Base-by-base conservation (phyloP, 352 stramenopile species). In the Globisporangium canariense region DNA sequence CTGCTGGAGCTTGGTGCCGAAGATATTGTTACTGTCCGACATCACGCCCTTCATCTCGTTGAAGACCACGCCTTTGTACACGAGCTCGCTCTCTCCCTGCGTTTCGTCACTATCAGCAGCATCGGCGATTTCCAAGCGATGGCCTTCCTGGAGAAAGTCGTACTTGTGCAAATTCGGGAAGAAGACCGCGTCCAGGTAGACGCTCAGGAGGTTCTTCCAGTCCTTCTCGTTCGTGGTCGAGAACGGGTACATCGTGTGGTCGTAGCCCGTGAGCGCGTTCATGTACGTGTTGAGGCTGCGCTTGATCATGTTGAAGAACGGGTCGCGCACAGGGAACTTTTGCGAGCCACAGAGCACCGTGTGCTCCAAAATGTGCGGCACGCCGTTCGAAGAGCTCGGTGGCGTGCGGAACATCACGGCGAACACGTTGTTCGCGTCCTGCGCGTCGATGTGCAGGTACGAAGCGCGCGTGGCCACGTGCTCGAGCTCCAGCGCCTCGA, bases 21-120 rank as follows among this genome's bases (percentile, higher is more conserved):
- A 89, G 16, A 98, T 74, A 43, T 93, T 98, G 74, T 98, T 95
- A 54, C 94, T 93, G 63, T 93, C 96, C 14, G 93, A 98, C 64
- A 99, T 96, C 5, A 98, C 94, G 51, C 97, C 97, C 74, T 99
- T 99, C 97, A 99, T 99, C 80, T 99, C 97, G 70, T 99, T 99
- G 73, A 98, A 98, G n/a, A 99, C 97, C n/a, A 99, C 97, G 50
- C 97, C 97, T 64, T 94, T 94, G 68, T 86, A 89, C 38, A 83
- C 61, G 8, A 94, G 74, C 32, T 82, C 64, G 25, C 71, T 65
- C 30, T 83, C 70, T 56, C 67, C 67, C 16, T 25, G 20, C n/a
- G n/a, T 30, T 51, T 60, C 62, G 4, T 75, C 76, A 2, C 74
- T 67, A 4, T 77, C 65, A 32, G 62, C 65, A 28, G 62, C 69